These are phyloP conservation scores for Scedosporium minutisporum DNA, from an alignment of 2,329 filamentous ascomycete species.

Conservation along the genomic window DNA sequence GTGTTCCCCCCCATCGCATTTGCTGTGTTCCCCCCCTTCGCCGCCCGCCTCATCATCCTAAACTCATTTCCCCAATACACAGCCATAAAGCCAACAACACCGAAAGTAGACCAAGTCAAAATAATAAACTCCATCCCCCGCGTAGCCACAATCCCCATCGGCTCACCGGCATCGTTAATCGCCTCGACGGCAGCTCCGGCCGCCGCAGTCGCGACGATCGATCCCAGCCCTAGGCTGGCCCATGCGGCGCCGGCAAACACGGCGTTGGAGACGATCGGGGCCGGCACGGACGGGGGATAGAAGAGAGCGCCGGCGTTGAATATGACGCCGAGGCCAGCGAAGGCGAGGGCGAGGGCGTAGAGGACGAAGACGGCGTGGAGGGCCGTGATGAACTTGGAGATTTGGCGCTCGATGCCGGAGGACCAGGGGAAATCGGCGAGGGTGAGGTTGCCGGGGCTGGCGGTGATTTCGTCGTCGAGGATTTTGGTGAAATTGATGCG, in stretches of 20 bases:
- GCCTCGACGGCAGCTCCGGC: constrained; percentile 28
- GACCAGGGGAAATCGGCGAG: constrained; percentile 36
- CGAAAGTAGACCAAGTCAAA: constrained; percentile 3
- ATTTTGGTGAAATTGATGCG: constrained; percentile 36
- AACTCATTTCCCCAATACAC: not conserved
- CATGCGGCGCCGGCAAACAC: constrained; percentile 25
- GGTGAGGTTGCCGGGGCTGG: constrained; percentile 34
- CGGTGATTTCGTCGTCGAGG: constrained; percentile 34
- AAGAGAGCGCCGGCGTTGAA: constrained; percentile 25
- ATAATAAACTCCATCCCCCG: constrained; percentile 30
- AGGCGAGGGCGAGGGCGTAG: constrained; percentile 33
- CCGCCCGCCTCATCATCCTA: not conserved
- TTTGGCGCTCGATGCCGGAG: constrained; percentile 31
- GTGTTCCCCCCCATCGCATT: no score
- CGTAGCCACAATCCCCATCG: constrained; percentile 33
- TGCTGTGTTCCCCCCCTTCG: not conserved
- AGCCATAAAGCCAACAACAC: not conserved
- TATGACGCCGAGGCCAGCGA: constrained; percentile 34
- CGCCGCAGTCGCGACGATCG: constrained; percentile 32
- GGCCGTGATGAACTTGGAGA: constrained; percentile 39
- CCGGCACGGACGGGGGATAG: constrained; percentile 15
- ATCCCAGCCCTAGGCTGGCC: constrained; percentile 28
- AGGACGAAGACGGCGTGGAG: constrained; percentile 39
- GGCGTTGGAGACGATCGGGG: constrained; percentile 25
- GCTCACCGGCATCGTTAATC: constrained; percentile 33